Percentiles rank a stretch among this genome's conserved stretches.
phyloP scores from a whole-genome alignment of 306 rosid genomes.

The Crotalaria pallida region DNA sequence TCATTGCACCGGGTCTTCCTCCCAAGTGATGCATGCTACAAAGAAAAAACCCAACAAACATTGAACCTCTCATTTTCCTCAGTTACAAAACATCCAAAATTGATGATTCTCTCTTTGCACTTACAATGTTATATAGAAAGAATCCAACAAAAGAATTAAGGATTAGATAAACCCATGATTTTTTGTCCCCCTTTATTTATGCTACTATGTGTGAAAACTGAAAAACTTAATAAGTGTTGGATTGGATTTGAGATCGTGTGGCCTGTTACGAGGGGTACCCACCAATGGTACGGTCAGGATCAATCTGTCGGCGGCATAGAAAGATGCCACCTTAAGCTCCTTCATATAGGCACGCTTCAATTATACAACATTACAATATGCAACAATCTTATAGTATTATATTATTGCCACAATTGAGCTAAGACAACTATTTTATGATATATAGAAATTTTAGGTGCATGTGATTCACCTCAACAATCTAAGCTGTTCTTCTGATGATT shows the following conservation, averaged over 20 bases:
- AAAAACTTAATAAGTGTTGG: slow-evolving; percentile 14
- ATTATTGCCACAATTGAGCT: background rate
- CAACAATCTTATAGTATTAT: too few species aligned
- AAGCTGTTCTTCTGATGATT: slow-evolving; percentile 61
- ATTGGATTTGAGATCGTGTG: slow-evolving; percentile 36
- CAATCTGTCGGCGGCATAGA: slow-evolving; percentile 55
- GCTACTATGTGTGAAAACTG: background rate
- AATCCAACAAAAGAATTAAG: slow-evolving; percentile 29
- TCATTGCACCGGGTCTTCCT: slow-evolving; percentile 47
- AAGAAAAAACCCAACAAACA: slow-evolving; percentile 26
- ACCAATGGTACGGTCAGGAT: slow-evolving; percentile 55
- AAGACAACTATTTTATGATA: slow-evolving; percentile 31
- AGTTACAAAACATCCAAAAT: slow-evolving; percentile 31
- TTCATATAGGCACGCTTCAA: slow-evolving; percentile 31
- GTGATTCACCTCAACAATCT: slow-evolving; percentile 61
- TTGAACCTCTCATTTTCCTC: slow-evolving; percentile 18
- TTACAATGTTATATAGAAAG: background rate
- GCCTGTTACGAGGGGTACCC: slow-evolving; percentile 35
- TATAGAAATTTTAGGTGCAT: slow-evolving; percentile 56
- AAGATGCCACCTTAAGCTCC: slow-evolving; percentile 32
- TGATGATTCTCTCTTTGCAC: slow-evolving; percentile 22
- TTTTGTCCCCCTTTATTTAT: slow-evolving; percentile 12
- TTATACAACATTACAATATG: slow-evolving; percentile 8
- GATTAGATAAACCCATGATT: slow-evolving; percentile 24
- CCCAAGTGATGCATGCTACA: slow-evolving; percentile 4